Conservation (phyloP, 2,329 filamentous ascomycete species). For the Pseudogymnoascus sp. region DNA sequence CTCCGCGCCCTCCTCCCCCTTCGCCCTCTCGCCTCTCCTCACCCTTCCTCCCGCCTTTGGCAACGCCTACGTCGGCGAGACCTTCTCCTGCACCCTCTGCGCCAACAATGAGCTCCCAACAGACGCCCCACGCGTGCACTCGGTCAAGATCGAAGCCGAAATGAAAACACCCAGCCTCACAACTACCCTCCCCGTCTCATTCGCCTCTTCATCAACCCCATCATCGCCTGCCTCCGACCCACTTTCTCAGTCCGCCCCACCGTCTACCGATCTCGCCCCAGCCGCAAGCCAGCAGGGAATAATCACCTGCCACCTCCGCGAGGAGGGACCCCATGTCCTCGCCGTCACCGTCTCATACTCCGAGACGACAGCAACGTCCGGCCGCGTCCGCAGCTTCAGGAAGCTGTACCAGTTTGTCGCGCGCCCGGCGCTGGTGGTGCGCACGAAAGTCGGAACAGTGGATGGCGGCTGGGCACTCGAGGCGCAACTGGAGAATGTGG, state of each 20-base stretch:
- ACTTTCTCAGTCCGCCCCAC: slow-evolving; percentile 13
- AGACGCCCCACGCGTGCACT: slow-evolving; percentile 36
- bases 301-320: slow-evolving; percentile 79
- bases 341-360: slow-evolving; percentile 93
- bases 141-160: slow-evolving; percentile 78
- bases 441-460: slow-evolving; percentile 69
- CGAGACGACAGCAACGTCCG: slow-evolving; percentile 65
- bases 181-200: slow-evolving; percentile 54
- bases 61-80: slow-evolving; percentile 90
- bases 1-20: slow-evolving; percentile 36
- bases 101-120: slow-evolving; percentile 74
- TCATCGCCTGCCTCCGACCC: neutral
- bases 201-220: slow-evolving; percentile 38
- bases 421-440: slow-evolving; percentile 79
- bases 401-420: slow-evolving; percentile 97
- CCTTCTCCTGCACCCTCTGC: slow-evolving; percentile 88
- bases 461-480: slow-evolving; percentile 66
- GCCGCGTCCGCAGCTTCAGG: slow-evolving; percentile 74
- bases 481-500: slow-evolving; percentile 91
- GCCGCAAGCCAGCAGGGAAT: slow-evolving; percentile 72
- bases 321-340: slow-evolving; percentile 89
- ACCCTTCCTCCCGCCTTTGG: slow-evolving; percentile 88
- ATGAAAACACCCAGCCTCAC: slow-evolving; percentile 78
- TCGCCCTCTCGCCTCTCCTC: slow-evolving; percentile 55
- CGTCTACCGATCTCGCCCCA: slow-evolving; percentile 45